Evolutionary conservation across 148 eudicot species (phyloP).

Genomic region (Camellia japonica): DNA sequence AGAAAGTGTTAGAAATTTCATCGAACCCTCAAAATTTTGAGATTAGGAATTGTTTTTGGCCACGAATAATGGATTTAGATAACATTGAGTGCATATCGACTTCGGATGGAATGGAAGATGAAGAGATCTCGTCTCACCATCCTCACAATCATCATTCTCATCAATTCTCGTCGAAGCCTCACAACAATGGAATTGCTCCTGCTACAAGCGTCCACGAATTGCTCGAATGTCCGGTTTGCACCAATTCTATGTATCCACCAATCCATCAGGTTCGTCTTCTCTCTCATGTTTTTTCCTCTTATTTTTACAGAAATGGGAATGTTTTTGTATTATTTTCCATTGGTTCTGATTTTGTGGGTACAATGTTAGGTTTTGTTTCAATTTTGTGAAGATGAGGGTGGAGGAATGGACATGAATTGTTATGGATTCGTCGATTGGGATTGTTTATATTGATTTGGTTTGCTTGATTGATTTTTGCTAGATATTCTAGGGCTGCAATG

Average conservation of each 20-base stretch:
- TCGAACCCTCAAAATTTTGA: neutral
- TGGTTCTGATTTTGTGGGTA: neutral
- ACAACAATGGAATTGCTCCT: constrained; percentile 43
- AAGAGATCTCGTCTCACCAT: constrained; percentile 41
- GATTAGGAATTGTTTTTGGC: constrained; percentile 12
- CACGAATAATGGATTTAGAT: constrained; percentile 50
- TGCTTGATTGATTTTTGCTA: neutral
- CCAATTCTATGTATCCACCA: constrained; percentile 96
- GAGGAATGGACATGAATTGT: neutral
- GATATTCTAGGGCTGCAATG: neutral
- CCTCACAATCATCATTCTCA: constrained; percentile 29
- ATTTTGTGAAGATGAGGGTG: constrained; percentile 4
- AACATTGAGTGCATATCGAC: constrained; percentile 71
- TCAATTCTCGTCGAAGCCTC: constrained; percentile 48
- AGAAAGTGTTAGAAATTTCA: neutral
- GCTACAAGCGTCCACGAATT: constrained; percentile 87
- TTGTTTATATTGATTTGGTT: neutral
- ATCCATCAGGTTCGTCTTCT: constrained; percentile 66
- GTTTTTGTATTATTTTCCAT: no score
- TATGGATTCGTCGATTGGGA: neutral
- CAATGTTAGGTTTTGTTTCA: neutral
- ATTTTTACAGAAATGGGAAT: no score
- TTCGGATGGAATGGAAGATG: constrained; percentile 69
- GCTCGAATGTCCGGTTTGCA: constrained; percentile 97
- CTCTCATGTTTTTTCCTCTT: neutral